Base-by-base conservation (phyloP, 176 grass and related monocot species). In the Cocos nucifera region DNA sequence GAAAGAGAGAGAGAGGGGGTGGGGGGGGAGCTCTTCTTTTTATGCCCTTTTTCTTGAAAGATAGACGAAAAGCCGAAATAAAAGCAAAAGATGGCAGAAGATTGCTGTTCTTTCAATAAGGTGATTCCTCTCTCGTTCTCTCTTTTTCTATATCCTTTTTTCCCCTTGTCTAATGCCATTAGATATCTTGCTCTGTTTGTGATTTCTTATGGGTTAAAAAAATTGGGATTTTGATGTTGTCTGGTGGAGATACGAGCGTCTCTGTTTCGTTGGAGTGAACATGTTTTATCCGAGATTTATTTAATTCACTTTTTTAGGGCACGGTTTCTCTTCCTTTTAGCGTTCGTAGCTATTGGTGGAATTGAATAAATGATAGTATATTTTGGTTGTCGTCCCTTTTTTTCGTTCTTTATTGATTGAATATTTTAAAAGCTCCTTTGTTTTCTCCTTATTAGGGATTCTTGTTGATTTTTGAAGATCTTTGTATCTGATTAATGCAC, bases 51-150 rank as follows among this genome's bases (percentile, higher is more conserved):
- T 69, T 69, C 29, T 24, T 30, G 62, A 65, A 51, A 2, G 48
- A 51, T 35, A 2, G 35, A n/a, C 15, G 10, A 12, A 49, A 22
- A 10, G 4, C 44, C 1, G 16, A 50, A 10, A 15, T n/a, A 50
- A 19, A 22, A 27, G 26, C 18, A 17, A 4, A 17, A 69, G 49
- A 69, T 69, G 67, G 54, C 32, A 17, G 67, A 69, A 26, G 54
- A 69, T 35, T 69, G 67, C 22, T 49, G 67, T 17, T 69, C 58
- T 19, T 58, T 69, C 53, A 69, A 18, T 57, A 69, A 69, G 67
- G 67, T 58, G 18, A 16, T 58, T 70, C 2, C 35, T 22, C 16
- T 50, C 24, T 23, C 20, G 1, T 28, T 25, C 32, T 58, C 4
- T 50, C 12, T 69, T 17, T 19, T 23, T 50, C 1, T 14, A 4